Evolutionary conservation across 1,284 basidiomycete genomes (phyloP).

Genomic region (Rhodotorula sp.): DNA sequence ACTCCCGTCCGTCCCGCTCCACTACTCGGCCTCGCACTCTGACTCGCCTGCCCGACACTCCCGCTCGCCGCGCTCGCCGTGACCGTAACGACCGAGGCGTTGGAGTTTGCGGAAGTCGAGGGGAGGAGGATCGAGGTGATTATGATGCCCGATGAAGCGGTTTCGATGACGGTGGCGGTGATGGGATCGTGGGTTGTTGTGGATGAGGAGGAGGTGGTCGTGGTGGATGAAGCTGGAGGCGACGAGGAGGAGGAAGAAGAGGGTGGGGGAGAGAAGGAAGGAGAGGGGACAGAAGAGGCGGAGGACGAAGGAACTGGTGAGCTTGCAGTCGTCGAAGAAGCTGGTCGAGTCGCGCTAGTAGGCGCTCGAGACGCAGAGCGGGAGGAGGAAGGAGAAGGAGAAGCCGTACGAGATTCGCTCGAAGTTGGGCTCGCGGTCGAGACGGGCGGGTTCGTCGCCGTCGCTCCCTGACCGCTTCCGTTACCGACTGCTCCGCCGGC

Average conservation of each 20-base stretch:
- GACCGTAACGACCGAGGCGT: not conserved
- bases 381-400: not conserved
- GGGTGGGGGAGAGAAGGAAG: not conserved
- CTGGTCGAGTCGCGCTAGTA: not conserved
- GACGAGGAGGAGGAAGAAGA: not conserved
- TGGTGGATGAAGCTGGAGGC: not conserved
- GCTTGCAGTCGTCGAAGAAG: too few species aligned
- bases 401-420: not conserved
- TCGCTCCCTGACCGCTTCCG: not conserved
- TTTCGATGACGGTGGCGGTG: constrained; percentile 23
- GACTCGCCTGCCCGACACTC: not conserved
- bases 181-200: not conserved
- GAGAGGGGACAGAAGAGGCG: not conserved
- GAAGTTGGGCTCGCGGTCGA: constrained; percentile 2
- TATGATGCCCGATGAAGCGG: constrained; percentile 17
- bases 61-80: not conserved
- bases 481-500: not conserved
- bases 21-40: not conserved
- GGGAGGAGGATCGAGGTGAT: constrained; percentile 7
- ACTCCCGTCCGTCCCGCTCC: not conserved
- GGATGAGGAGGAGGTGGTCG: not conserved
- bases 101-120: not conserved
- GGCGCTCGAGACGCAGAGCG: not conserved
- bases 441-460: constrained; percentile 19
- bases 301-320: not conserved